Evolutionary conservation across 257 asterid genomes (phyloP), one percentile per base, ranked within the genome.

Genomic region (Ocimum tenuiflorum): DNA sequence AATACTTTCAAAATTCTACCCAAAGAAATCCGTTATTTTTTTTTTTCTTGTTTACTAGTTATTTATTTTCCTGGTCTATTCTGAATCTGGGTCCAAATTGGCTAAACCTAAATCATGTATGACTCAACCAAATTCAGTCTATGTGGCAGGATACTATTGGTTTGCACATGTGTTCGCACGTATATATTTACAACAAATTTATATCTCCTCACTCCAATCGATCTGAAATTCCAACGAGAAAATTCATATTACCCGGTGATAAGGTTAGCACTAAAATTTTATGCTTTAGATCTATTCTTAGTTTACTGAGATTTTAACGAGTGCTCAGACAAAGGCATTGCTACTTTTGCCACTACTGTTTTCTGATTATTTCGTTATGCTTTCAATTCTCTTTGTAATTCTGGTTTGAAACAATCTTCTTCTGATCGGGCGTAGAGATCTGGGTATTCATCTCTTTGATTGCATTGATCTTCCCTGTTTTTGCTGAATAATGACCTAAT

Each of bases 91-190:
- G 49, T 43, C 49, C 49, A 13, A 43, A n/a, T 43, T 43, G 49
- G 49, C 1, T 11, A 27, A 42, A 65, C 63, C 31, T 0, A 14
- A 33, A 14, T 5, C 19, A 31, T 6, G 70, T 22, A 38, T 27
- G 75, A 63, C 52, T 74, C 72, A 42, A 68, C 70, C 17, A 24
- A 13, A 22, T n/a, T 42, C 9, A 13, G 31, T 60, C 0, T 60
- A 71, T 53, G 77, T 76, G 80, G 77, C 77, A 8, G 36, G 7
- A 54, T 4, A 4, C 54, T 0, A 71, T 52, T 76, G 80, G 77
- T 39, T 8, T 0, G 59, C 19, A 33, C 17, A 75, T 52, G 80
- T 70, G 76, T 70, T 46, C 43, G 11, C 24, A 58, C 68, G 8
- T 61, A 1, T 1, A 1, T 45, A 23, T 38, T 17, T 4, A 36